Conservation (phyloP, 2,329 filamentous ascomycete species). For the Penicillium concentricum region DNA sequence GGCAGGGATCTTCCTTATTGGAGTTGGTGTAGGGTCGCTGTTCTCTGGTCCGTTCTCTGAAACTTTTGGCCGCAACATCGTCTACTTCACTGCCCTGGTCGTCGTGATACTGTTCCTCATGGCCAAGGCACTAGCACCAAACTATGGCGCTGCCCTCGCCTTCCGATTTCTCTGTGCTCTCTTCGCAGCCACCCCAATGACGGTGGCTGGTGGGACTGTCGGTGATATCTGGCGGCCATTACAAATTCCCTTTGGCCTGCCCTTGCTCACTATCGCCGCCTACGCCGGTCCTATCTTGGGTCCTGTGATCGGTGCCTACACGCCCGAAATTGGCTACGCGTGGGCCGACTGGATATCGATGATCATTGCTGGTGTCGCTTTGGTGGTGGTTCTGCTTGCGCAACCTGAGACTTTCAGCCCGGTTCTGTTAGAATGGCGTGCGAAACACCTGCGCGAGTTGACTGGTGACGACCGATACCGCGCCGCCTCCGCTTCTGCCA, state of each 20-base stretch:
- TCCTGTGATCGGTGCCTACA: slow-evolving; percentile 18
- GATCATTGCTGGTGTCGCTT: slow-evolving; percentile 35
- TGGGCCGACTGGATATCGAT: slow-evolving; percentile 49
- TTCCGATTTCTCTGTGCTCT: slow-evolving; percentile 53
- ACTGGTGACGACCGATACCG: slow-evolving; percentile 49
- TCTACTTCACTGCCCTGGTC: slow-evolving; percentile 48
- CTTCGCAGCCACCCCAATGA: slow-evolving; percentile 46
- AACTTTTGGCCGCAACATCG: slow-evolving; percentile 49
- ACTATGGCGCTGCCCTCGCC: slow-evolving; percentile 48
- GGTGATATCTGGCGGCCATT: slow-evolving; percentile 48
- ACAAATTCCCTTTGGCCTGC: slow-evolving; percentile 51
- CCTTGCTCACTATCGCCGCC: slow-evolving; percentile 49
- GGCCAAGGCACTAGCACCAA: slow-evolving; percentile 48
- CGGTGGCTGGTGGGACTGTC: slow-evolving; percentile 46
- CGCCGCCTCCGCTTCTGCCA: slow-evolving; percentile 31
- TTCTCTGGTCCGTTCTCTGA: slow-evolving; percentile 51
- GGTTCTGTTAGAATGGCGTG: slow-evolving; percentile 45
- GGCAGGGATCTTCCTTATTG: slow-evolving; percentile 34
- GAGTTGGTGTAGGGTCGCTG: slow-evolving; percentile 50
- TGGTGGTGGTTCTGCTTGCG: slow-evolving; percentile 42
- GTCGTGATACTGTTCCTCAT: slow-evolving; percentile 51
- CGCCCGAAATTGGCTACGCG: slow-evolving; percentile 22
- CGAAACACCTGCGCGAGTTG: slow-evolving; percentile 36
- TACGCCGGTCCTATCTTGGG: slow-evolving; percentile 33
- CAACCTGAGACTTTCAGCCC: slow-evolving; percentile 53